phyloP scores from a whole-genome alignment of 345 rosid species.

The Brassica juncea region DNA sequence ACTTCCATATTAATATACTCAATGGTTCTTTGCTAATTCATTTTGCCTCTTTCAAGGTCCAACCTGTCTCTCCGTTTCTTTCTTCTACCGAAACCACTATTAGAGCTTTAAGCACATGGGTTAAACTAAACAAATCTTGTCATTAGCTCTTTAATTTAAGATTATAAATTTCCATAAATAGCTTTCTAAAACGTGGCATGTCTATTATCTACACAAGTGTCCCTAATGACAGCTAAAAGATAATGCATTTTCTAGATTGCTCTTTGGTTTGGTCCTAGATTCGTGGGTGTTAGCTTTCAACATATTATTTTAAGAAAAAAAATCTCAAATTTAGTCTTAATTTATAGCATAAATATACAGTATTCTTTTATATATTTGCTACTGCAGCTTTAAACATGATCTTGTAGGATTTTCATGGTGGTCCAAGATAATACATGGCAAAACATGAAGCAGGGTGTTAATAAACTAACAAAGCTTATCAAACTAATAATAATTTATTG shows the following conservation, averaged over 20 bases:
- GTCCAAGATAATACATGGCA: constrained; percentile 42
- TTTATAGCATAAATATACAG: not conserved
- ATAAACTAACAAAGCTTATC: not conserved
- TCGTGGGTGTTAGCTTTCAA: constrained; percentile 42
- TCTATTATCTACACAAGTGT: constrained; percentile 40
- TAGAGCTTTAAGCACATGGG: constrained; percentile 61
- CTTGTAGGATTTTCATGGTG: constrained; percentile 37
- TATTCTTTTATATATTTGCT: constrained; percentile 27
- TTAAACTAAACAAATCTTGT: constrained; percentile 33
- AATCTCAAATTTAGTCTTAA: not conserved
- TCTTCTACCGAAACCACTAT: constrained; percentile 14
- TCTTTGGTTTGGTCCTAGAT: constrained; percentile 46
- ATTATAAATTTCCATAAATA: constrained; percentile 15
- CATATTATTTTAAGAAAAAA: not conserved
- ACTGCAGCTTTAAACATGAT: constrained; percentile 33
- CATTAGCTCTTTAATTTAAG: constrained; percentile 3
- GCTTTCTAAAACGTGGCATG: constrained; percentile 35
- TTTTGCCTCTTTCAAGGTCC: constrained; percentile 41
- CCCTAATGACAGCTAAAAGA: constrained; percentile 36
- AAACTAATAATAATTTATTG: not conserved
- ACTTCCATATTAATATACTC: not conserved
- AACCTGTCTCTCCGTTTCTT: constrained; percentile 40
- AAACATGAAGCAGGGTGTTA: constrained; percentile 31
- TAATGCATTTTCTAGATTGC: constrained; percentile 36
- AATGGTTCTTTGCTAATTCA: not conserved